phyloP scores from a whole-genome alignment of 2,329 filamentous ascomycete species.

The Venturia carpophila region DNA sequence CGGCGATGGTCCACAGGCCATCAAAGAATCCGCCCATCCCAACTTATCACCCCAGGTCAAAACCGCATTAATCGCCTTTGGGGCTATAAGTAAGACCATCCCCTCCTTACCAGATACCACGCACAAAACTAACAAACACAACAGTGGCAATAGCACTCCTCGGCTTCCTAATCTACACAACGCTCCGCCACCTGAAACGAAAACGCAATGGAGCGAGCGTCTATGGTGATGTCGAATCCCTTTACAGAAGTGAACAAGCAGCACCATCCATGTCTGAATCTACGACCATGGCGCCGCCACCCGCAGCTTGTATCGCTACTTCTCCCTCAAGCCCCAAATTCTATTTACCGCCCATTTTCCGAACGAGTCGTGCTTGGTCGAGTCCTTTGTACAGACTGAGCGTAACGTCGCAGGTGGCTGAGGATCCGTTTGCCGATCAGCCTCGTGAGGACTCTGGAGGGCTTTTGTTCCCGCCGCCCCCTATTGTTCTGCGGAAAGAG shows the following conservation, averaged over 20 bases:
- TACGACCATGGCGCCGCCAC: not conserved
- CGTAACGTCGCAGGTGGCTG: too few relatives aligned
- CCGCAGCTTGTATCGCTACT: not conserved
- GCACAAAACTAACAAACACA: not conserved
- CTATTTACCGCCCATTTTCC: not conserved
- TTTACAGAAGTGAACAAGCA: not conserved
- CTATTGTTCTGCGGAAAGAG: not conserved
- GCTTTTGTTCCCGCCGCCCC: not conserved
- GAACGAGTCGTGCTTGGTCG: not conserved
- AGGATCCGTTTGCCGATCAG: not conserved
- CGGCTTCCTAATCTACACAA: conserved; percentile 1
- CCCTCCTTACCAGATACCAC: not conserved
- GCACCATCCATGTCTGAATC: not conserved
- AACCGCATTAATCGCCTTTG: not conserved
- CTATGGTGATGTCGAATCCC: not conserved
- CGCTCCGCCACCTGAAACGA: not conserved
- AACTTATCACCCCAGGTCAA: not conserved
- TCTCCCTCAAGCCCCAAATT: not conserved
- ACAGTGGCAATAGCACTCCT: not conserved
- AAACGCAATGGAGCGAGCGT: not conserved
- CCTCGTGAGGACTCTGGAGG: not conserved
- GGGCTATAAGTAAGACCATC: not conserved
- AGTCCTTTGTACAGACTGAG: not conserved
- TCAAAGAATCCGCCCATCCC: not conserved
- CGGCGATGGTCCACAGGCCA: not conserved